Percentiles rank a stretch among this genome's conserved stretches.
Conservation (phyloP, 805 yeast species). For the Spathaspora sp. region DNA sequence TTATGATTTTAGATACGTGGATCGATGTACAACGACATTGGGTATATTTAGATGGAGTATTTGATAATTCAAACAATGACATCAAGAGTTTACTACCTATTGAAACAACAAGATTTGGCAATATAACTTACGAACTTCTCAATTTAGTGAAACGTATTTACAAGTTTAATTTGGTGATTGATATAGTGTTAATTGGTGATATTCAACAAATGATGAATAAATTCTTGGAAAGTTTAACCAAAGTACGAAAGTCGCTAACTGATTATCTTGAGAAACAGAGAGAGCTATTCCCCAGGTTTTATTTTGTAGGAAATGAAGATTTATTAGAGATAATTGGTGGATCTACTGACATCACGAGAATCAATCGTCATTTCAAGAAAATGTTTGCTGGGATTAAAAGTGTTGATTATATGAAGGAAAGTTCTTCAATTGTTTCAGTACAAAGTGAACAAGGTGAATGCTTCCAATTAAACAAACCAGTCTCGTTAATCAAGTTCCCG, state of each 20-base stretch:
- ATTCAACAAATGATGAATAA: slow-evolving; percentile 45
- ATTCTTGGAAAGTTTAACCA: slow-evolving; percentile 50
- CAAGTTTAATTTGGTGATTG: slow-evolving; percentile 50
- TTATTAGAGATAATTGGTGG: slow-evolving; percentile 78
- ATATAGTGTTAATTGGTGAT: slow-evolving; percentile 49
- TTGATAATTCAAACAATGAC: slow-evolving; percentile 52
- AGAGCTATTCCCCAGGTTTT: slow-evolving; percentile 72
- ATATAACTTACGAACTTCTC: slow-evolving; percentile 59
- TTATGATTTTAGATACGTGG: slow-evolving; percentile 62
- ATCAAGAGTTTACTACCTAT: slow-evolving; percentile 61
- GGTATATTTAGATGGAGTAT: slow-evolving; percentile 80
- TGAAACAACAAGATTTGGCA: slow-evolving; percentile 65
- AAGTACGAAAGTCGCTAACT: slow-evolving; percentile 60
- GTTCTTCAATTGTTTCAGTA: slow-evolving; percentile 41
- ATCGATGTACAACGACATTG: slow-evolving; percentile 84
- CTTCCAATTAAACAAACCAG: slow-evolving; percentile 38
- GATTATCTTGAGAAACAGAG: slow-evolving; percentile 82
- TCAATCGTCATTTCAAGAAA: slow-evolving; percentile 61
- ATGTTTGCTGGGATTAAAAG: slow-evolving; percentile 65
- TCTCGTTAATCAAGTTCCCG: slow-evolving; percentile 40
- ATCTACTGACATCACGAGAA: slow-evolving; percentile 38
- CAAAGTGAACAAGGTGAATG: slow-evolving; percentile 65
- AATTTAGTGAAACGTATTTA: slow-evolving; percentile 46
- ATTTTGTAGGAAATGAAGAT: slow-evolving; percentile 89
- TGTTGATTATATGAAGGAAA: slow-evolving; percentile 32